phyloP scores from a whole-genome alignment of 768 basidiomycete genomes.

The Trametes gibbosa region DNA sequence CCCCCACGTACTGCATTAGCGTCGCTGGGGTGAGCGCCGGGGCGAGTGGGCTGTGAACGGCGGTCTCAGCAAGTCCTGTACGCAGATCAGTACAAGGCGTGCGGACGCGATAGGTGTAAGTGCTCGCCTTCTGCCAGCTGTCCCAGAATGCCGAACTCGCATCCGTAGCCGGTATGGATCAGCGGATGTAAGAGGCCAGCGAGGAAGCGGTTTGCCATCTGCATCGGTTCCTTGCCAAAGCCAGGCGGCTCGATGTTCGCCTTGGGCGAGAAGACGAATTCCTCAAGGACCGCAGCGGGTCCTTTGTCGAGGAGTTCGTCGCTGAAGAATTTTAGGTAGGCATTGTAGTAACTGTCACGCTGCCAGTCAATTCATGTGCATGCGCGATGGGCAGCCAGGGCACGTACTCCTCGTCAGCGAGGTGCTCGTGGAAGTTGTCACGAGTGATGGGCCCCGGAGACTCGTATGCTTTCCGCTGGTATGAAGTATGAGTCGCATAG shows the following conservation, averaged over 20 bases:
- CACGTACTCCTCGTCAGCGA: conserved; percentile 47
- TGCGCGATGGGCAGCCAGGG: neutral
- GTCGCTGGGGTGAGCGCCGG: conserved; percentile 8
- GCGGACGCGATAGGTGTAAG: neutral
- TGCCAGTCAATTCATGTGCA: neutral
- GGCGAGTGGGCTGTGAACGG: conserved; percentile 13
- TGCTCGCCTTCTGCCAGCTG: conserved; percentile 55
- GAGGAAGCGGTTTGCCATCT: conserved; percentile 56
- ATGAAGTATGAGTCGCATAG: conserved; percentile 36
- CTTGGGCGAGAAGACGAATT: conserved; percentile 51
- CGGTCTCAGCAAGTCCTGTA: conserved; percentile 20
- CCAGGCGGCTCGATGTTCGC: conserved; percentile 18
- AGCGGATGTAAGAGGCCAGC: conserved; percentile 58
- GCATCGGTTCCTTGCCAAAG: conserved; percentile 34
- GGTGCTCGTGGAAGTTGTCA: conserved; percentile 50
- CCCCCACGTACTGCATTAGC: conserved; percentile 30
- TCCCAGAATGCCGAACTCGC: conserved; percentile 58
- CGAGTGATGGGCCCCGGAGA: conserved; percentile 45
- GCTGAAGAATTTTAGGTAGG: conserved; percentile 55
- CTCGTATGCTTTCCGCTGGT: conserved; percentile 33
- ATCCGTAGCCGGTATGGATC: conserved; percentile 59
- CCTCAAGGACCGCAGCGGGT: conserved; percentile 45
- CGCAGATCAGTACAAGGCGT: neutral
- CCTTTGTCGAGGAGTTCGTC: conserved; percentile 40
- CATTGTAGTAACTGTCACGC: conserved; percentile 41